Percentiles rank a stretch among this genome's conserved stretches.
phyloP scores from a whole-genome alignment of 163 green algal genomes.

The Scenedesmus sp. region DNA sequence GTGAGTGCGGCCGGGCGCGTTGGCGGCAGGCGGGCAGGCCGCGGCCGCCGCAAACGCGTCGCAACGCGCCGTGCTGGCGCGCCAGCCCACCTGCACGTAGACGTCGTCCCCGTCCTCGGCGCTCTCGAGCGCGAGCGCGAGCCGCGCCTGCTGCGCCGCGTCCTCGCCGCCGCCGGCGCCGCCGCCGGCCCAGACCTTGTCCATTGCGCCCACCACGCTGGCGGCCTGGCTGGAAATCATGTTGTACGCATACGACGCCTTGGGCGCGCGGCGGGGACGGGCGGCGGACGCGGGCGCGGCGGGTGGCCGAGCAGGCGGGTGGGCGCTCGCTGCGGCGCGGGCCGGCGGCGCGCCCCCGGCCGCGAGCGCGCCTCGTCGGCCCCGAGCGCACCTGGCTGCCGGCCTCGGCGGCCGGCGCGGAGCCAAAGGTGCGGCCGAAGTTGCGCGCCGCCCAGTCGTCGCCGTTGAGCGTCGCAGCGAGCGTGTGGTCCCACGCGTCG shows the following conservation, averaged over 20 bases:
- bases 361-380: too few species aligned
- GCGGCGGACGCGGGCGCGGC: too few species aligned
- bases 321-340: too few species aligned
- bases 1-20: not conserved
- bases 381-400: too few species aligned
- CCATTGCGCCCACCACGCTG: constrained; percentile 23
- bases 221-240: constrained; percentile 29
- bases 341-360: too few species aligned
- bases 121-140: constrained; percentile 4
- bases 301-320: too few species aligned
- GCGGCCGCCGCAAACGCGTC: too few species aligned
- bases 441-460: constrained; percentile 51
- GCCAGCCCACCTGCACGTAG: constrained; percentile 37
- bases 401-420: constrained; percentile 7
- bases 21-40: too few species aligned
- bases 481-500: constrained; percentile 62
- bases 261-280: too few species aligned
- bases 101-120: constrained; percentile 4
- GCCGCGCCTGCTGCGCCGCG: constrained; percentile 28
- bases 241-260: constrained; percentile 36
- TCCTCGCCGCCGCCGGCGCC: not conserved
- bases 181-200: constrained; percentile 41
- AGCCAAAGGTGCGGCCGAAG: constrained; percentile 42
- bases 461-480: constrained; percentile 64
- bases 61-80: not conserved